A percentile compares a stretch with the other conserved stretches of the same genome.
Evolutionary conservation across 257 asterid species (phyloP).

Genomic region (Plantago ovata): DNA sequence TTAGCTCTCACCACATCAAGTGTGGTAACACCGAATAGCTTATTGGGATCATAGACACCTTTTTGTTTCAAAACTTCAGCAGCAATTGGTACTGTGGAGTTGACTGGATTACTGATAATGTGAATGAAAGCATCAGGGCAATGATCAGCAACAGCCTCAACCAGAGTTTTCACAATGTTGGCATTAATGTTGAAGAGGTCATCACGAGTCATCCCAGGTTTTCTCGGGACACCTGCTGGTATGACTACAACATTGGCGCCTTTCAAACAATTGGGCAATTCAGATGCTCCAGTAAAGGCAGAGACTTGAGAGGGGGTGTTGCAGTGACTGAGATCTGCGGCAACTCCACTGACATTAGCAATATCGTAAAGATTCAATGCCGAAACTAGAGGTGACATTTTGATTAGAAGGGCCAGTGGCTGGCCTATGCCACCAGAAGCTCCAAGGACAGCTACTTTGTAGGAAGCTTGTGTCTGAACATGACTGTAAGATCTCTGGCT

Average conservation of each 20-base stretch:
- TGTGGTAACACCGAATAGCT: constrained; percentile 81
- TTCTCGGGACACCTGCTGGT: constrained; percentile 88
- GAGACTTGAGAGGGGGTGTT: constrained; percentile 73
- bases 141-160: constrained; percentile 77
- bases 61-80: constrained; percentile 75
- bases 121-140: constrained; percentile 84
- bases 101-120: constrained; percentile 84
- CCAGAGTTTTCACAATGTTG: constrained; percentile 58
- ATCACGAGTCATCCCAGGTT: constrained; percentile 90
- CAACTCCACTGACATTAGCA: constrained; percentile 84
- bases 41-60: constrained; percentile 75
- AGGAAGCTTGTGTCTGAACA: constrained; percentile 81
- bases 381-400: constrained; percentile 88
- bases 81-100: constrained; percentile 84
- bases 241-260: constrained; percentile 69
- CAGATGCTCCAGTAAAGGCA: constrained; percentile 64
- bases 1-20: constrained; percentile 86
- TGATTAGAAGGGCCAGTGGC: constrained; percentile 71
- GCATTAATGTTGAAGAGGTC: constrained; percentile 85
- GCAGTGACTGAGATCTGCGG: constrained; percentile 89
- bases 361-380: constrained; percentile 64
- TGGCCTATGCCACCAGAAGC: constrained; percentile 89
- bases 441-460: constrained; percentile 76
- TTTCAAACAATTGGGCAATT: constrained; percentile 59
- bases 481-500: constrained; percentile 28